A percentile compares a stretch with the other conserved stretches of the same genome.
phyloP scores from a whole-genome alignment of 164 flowering plant genomes.

The Vitis labrusca region DNA sequence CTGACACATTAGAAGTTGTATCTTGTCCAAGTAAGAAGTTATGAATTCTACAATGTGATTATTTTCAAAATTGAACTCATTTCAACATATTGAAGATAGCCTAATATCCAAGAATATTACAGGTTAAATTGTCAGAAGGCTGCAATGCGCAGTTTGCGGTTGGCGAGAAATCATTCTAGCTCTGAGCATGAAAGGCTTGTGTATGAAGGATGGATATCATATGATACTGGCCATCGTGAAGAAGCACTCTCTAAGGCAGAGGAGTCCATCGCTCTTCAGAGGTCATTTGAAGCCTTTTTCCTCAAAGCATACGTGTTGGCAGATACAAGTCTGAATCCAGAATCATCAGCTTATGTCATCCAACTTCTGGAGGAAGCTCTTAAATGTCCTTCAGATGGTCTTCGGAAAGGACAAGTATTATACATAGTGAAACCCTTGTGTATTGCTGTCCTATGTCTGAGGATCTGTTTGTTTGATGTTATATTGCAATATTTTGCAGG shows the following conservation, averaged over 20 bases:
- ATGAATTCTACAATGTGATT: too few relatives aligned
- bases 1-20: too few relatives aligned
- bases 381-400: constrained; percentile 89
- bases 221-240: constrained; percentile 81
- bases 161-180: constrained; percentile 67
- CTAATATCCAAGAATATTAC: constrained; percentile 4
- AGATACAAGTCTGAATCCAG: constrained; percentile 28
- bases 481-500: constrained; percentile 43
- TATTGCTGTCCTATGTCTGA: neutral
- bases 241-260: constrained; percentile 87
- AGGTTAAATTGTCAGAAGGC: constrained; percentile 92
- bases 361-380: constrained; percentile 83
- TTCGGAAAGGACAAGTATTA: constrained; percentile 84
- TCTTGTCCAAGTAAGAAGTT: too few relatives aligned
- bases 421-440: neutral
- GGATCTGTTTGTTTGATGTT: constrained; percentile 7
- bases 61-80: neutral
- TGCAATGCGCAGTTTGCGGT: constrained; percentile 75
- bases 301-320: constrained; percentile 67
- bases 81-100: neutral
- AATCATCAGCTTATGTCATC: constrained; percentile 57
- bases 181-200: constrained; percentile 65
- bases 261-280: constrained; percentile 66
- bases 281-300: constrained; percentile 91
- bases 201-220: constrained; percentile 80